A percentile compares a stretch with the other conserved stretches of the same genome.
Evolutionary conservation across 306 rosid species (phyloP).

Genomic region (Cyclanthera cordifolia): DNA sequence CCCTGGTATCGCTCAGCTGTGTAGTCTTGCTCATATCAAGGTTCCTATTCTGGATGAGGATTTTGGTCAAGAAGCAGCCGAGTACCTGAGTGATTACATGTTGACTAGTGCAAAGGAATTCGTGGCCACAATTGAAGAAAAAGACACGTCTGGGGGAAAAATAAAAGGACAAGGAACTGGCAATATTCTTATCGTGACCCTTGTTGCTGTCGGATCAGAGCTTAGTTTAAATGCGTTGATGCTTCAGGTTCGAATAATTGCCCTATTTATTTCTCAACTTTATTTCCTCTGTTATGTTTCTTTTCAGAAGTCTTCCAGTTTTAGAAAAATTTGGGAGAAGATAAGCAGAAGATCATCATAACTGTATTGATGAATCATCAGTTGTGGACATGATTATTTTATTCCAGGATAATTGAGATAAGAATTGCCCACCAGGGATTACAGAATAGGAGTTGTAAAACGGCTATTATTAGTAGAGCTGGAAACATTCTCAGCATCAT

Average conservation of each 20-base stretch:
- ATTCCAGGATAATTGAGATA: background rate
- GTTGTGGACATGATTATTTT: background rate
- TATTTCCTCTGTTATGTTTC: background rate
- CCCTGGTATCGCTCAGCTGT: slow-evolving; percentile 82
- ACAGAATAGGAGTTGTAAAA: no score
- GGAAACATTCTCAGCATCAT: background rate
- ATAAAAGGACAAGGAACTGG: slow-evolving; percentile 94
- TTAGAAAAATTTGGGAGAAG: background rate
- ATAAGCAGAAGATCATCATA: background rate
- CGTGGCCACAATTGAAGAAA: slow-evolving; percentile 80
- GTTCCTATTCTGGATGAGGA: slow-evolving; percentile 79
- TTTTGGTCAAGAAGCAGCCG: slow-evolving; percentile 89
- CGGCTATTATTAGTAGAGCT: background rate
- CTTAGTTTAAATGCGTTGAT: slow-evolving; percentile 76
- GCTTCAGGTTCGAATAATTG: slow-evolving; percentile 52
- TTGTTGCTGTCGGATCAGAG: slow-evolving; percentile 78
- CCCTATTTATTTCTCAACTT: slow-evolving; percentile 9
- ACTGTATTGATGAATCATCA: background rate
- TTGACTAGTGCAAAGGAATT: slow-evolving; percentile 58
- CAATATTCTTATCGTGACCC: slow-evolving; percentile 51
- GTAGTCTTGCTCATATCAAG: slow-evolving; percentile 80
- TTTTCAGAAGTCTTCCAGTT: background rate
- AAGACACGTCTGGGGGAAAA: slow-evolving; percentile 77
- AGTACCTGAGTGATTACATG: slow-evolving; percentile 57
- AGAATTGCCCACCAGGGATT: no score